A percentile compares a stretch with the other conserved stretches of the same genome.
These are phyloP conservation scores for Excoecaria cochinchinensis DNA, from an alignment of 345 rosid genomes.

Conservation along the genomic window DNA sequence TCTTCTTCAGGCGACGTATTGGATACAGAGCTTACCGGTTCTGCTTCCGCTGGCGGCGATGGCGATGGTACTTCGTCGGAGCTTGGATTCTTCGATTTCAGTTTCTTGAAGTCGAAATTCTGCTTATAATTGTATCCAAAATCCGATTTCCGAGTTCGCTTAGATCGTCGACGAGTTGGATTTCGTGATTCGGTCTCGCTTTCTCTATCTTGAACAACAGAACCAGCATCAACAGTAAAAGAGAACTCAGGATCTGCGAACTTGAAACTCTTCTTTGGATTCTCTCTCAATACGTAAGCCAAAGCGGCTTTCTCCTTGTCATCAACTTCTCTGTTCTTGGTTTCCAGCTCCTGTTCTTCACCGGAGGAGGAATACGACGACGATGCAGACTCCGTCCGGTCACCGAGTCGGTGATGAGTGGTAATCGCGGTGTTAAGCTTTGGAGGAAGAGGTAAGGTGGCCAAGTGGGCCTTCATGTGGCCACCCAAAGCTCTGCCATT, in stretches of 20 bases:
- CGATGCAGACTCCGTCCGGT: slow-evolving; percentile 1
- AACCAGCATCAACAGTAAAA: slow-evolving; percentile 15
- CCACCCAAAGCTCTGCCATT: slow-evolving; percentile 38
- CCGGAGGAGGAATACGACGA: slow-evolving; percentile 20
- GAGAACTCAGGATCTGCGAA: slow-evolving; percentile 42
- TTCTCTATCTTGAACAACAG: slow-evolving; percentile 28
- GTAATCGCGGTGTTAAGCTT: background rate
- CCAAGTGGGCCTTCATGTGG: slow-evolving; percentile 36
- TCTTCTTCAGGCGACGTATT: slow-evolving; percentile 32
- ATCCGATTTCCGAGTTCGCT: slow-evolving; percentile 24
- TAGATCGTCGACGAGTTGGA: slow-evolving; percentile 35
- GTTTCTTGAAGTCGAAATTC: slow-evolving; percentile 11
- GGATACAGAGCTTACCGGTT: slow-evolving; percentile 34
- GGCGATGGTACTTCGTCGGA: background rate
- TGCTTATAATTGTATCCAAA: slow-evolving; percentile 10
- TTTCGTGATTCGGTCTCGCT: slow-evolving; percentile 38
- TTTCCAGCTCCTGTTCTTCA: slow-evolving; percentile 17
- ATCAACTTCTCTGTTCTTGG: slow-evolving; percentile 14
- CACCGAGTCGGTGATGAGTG: slow-evolving; percentile 13
- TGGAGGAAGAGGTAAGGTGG: slow-evolving; percentile 19
- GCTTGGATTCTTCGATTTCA: slow-evolving; percentile 5
- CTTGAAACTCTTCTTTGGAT: slow-evolving; percentile 35
- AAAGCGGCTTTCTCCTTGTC: slow-evolving; percentile 11
- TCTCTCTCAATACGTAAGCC: slow-evolving; percentile 34
- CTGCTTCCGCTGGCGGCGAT: slow-evolving; percentile 14